These are phyloP conservation scores for Paxillus involutus DNA, from an alignment of 768 basidiomycete genomes.

Conservation along the genomic window DNA sequence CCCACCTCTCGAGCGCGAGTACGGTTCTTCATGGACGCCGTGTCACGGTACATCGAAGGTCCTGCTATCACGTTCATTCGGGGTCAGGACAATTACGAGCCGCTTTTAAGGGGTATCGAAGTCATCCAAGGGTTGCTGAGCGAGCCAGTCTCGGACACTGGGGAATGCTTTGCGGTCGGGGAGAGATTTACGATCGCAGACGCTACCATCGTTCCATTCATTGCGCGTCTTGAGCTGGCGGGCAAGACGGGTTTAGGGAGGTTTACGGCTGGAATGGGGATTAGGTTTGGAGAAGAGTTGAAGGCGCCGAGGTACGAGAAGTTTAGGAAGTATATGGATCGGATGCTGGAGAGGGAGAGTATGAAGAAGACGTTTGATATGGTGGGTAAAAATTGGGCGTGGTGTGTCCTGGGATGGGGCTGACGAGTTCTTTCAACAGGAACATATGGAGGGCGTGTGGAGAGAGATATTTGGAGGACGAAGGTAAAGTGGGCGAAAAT, in stretches of 20 bases:
- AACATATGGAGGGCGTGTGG: neutral
- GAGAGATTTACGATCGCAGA: constrained; percentile 48
- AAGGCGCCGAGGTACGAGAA: constrained; percentile 43
- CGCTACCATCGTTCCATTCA: constrained; percentile 55
- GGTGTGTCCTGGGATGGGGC: constrained; percentile 11
- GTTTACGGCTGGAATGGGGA: constrained; percentile 48
- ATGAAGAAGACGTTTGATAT: constrained; percentile 52
- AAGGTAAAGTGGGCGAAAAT: neutral
- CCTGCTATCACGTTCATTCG: constrained; percentile 33
- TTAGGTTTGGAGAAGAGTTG: constrained; percentile 40
- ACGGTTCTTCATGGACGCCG: constrained; percentile 60
- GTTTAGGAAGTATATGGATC: constrained; percentile 46
- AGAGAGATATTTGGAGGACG: neutral
- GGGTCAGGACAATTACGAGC: constrained; percentile 38
- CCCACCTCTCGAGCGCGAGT: constrained; percentile 54
- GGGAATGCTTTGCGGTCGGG: constrained; percentile 32
- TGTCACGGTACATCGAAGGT: constrained; percentile 42
- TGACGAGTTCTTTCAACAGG: neutral
- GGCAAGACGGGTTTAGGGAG: constrained; percentile 50
- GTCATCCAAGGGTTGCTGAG: constrained; percentile 51
- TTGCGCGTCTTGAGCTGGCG: constrained; percentile 46
- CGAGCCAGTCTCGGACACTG: constrained; percentile 5
- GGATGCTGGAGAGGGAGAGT: constrained; percentile 49
- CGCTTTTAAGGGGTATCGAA: constrained; percentile 42
- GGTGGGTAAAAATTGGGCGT: constrained; percentile 30